A percentile compares a stretch with the other conserved stretches of the same genome.
These are phyloP conservation scores for Wallemia hederae DNA, from an alignment of 1,284 basidiomycete genomes.

Conservation along the genomic window DNA sequence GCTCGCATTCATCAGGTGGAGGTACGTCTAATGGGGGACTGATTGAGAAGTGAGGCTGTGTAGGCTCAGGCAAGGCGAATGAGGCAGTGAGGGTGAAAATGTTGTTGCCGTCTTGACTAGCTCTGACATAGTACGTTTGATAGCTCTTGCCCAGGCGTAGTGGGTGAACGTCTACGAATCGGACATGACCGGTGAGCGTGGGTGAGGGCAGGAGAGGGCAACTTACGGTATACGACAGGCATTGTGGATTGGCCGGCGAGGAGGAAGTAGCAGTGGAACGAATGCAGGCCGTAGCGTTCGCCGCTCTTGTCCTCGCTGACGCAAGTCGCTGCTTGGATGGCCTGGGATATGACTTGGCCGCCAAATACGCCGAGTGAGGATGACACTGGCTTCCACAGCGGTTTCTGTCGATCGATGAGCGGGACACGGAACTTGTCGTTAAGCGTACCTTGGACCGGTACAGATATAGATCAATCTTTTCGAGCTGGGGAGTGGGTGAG, in stretches of 20 bases:
- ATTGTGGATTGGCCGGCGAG: constrained; percentile 40
- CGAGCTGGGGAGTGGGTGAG: not conserved
- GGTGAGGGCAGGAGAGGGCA: constrained; percentile 38
- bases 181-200: not conserved
- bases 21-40: not conserved
- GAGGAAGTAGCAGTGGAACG: constrained; percentile 42
- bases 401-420: not conserved
- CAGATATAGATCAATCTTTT: not conserved
- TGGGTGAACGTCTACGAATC: not conserved
- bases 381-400: not conserved
- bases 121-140: constrained; percentile 39
- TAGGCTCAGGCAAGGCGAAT: constrained; percentile 49
- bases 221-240: constrained; percentile 59
- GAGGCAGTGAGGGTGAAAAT: constrained; percentile 65
- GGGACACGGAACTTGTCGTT: not conserved
- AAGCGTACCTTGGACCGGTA: not conserved
- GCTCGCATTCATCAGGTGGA: not conserved
- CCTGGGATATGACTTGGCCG: not conserved
- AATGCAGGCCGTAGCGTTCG: not conserved
- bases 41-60: constrained; percentile 24
- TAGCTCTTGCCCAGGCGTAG: constrained; percentile 28
- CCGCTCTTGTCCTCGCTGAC: not conserved
- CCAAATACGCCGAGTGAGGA: not conserved
- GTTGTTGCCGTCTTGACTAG: constrained; percentile 38
- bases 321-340: not conserved